Evolutionary conservation across 2,329 filamentous ascomycete genomes (phyloP), one percentile per base, ranked within the genome.

Genomic region (Myriangium duriaei): DNA sequence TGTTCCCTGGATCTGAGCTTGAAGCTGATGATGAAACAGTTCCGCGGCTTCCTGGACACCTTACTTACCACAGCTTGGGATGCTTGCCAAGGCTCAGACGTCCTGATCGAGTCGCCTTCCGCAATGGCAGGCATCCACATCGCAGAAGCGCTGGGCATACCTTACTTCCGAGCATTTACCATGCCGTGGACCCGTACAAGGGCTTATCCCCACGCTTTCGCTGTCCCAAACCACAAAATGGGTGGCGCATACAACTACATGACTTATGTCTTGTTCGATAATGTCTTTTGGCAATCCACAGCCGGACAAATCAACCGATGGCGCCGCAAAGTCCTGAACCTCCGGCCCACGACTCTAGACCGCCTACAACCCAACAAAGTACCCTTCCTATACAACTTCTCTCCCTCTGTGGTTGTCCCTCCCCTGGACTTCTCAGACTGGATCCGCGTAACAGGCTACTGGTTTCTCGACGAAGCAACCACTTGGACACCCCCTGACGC

Each of bases 71-170:
- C 85, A 11, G 79, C 86, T 0, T 96, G 81, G 76, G 60, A 64
- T 30, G 85, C 85, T 1, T 96, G 88, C 51, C 76, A 94, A 57
- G 81, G 79, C 15, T 81, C 81, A 2, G 88, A 98, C 55, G 64
- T 98, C 19, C 67, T 98, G 28, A 94, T 98, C 43, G 91, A 98
- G 57, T 93, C 84, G 32, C 91, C 91, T 0, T 93, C 84, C 41
- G 86, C 91, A 11, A 98, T 98, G 91, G 86, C 81, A 1, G 91
- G 91, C 16, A 94, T 98, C 38, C 91, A 98, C 57, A 93, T 98
- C 47, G 91, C 91, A 1, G 91, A 98, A 61, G 85, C 86, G 15
- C 69, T 98, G 2, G 71, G 75, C 11, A 92, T 98, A 31, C 91
- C 91, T 0, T 98, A 98, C 58, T 96, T 96, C 65, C 77, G 91